Evolutionary conservation across 179 eudicot species (phyloP), one percentile per base, ranked within the genome.

Genomic region (Corrigiola litoralis): DNA sequence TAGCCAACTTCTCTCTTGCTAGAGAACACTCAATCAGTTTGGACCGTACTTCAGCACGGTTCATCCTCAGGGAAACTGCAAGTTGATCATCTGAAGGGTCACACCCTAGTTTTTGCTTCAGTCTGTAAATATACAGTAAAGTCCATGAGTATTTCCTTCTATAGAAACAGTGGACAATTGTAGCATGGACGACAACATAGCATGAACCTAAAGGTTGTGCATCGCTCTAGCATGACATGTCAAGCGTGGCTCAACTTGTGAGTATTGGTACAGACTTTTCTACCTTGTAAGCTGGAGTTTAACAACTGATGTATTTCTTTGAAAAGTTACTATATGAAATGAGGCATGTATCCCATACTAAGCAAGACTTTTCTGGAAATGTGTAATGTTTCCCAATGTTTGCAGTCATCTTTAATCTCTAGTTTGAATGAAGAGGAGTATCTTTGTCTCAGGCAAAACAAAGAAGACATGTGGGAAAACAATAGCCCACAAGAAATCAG

Each of bases 61-160:
- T 75, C 68, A 94, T 88, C 67, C 78, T 76, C 69, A 94, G 51
- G 60, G 89, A 90, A 65, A 55, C 65, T 14, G 95, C 97, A 50
- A 94, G 87, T 75, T 94, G 96, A 67, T 90, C 96, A 37, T 90
- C 97, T 20, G 97, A 90, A 62, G 97, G 96, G 59, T 94, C 97
- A 66, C 75, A 76, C 72, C 95, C 97, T 61, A 94, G 66, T 66
- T 82, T 81, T 69, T 84, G 82, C 77, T 80, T 87, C 80, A 94
- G 65, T 61, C 99, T 94, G 83, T 60, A 63, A 72, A 50, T 40
- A 49, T 20, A 29, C 27, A 32, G n/a, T 17, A 4, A 38, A 53
- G n/a, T 38, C 32, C 16, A 65, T 61, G 18, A 59, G 29, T 18
- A 50, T 31, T 34, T 6, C 14, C 48, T 25, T 24, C 63, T 23